These are phyloP conservation scores for Pythium dissimile DNA, from an alignment of 352 stramenopile genomes.

Conservation along the genomic window DNA sequence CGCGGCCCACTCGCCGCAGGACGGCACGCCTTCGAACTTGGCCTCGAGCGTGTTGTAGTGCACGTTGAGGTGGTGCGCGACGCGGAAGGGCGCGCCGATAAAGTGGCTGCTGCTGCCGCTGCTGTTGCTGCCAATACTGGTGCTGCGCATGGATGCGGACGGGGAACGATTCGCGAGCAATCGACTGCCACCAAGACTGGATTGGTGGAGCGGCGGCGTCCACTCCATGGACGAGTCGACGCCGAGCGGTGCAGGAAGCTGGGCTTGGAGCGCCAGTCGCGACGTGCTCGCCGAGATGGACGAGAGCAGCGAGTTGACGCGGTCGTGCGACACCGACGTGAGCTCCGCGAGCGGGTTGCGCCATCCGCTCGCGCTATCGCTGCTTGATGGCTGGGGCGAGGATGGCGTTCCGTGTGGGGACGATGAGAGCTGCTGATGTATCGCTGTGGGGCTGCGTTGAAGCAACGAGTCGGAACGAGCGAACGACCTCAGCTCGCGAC, in stretches of 20 bases:
- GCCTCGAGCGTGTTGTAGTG: constrained; percentile 57
- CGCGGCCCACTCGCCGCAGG: constrained; percentile 25
- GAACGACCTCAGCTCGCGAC: constrained; percentile 14
- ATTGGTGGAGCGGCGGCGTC: background rate
- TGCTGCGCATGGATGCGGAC: too few relatives aligned
- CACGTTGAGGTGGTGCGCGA: constrained; percentile 46
- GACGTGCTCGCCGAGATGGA: constrained; percentile 18
- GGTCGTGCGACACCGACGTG: constrained; percentile 26
- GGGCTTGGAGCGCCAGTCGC: background rate
- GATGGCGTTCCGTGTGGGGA: too few relatives aligned
- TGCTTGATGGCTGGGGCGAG: background rate
- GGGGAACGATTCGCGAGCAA: background rate
- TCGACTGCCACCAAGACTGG: background rate
- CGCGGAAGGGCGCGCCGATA: constrained; percentile 44
- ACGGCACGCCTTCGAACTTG: constrained; percentile 43
- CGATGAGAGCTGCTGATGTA: too few relatives aligned
- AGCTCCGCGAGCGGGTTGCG: constrained; percentile 42
- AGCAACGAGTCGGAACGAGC: background rate
- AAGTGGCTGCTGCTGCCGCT: constrained; percentile 27
- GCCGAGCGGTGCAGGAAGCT: too few relatives aligned
- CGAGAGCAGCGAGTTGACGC: constrained; percentile 31
- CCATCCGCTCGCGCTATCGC: constrained; percentile 16
- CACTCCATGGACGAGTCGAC: background rate
- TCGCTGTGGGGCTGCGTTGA: too few relatives aligned
- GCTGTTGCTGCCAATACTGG: background rate